Conservation (phyloP, 495 filamentous ascomycete species). For the Tuber indicum region DNA sequence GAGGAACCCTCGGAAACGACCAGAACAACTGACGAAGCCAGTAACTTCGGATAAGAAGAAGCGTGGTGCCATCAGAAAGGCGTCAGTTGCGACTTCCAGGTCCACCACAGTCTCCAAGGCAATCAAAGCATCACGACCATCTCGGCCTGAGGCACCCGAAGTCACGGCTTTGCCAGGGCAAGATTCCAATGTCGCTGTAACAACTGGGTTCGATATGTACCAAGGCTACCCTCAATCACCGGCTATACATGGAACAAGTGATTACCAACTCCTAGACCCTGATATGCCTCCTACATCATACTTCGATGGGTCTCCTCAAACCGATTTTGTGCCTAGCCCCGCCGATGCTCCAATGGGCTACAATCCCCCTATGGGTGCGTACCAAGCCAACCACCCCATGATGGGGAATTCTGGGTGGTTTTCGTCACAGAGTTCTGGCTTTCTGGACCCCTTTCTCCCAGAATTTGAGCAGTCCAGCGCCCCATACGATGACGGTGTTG, state of each 20-base stretch:
- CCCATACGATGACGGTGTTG: slow-evolving; percentile 9
- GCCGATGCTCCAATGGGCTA: background rate
- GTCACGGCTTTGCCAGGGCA: background rate
- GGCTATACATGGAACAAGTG: background rate
- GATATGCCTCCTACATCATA: slow-evolving; percentile 8
- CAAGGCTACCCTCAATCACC: slow-evolving; percentile 5
- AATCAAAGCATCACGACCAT: background rate
- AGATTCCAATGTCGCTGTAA: background rate
- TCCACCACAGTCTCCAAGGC: background rate
- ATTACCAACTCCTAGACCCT: slow-evolving; percentile 7
- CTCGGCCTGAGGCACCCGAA: background rate
- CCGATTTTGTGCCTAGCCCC: slow-evolving; percentile 19
- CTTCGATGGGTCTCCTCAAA: slow-evolving; percentile 3
- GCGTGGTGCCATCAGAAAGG: slow-evolving; percentile 3
- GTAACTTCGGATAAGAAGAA: slow-evolving; percentile 19
- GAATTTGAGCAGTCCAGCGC: slow-evolving; percentile 1
- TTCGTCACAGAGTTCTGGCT: background rate
- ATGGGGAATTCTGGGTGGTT: background rate
- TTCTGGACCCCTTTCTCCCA: background rate
- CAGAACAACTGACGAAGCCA: slow-evolving; percentile 45
- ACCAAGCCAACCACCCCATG: background rate
- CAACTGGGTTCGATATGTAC: background rate
- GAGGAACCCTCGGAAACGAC: slow-evolving; percentile 65
- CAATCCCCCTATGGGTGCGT: slow-evolving; percentile 1
- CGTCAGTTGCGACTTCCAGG: background rate